phyloP scores from a whole-genome alignment of 2,329 filamentous ascomycete genomes.

The Xylariales sp. region DNA sequence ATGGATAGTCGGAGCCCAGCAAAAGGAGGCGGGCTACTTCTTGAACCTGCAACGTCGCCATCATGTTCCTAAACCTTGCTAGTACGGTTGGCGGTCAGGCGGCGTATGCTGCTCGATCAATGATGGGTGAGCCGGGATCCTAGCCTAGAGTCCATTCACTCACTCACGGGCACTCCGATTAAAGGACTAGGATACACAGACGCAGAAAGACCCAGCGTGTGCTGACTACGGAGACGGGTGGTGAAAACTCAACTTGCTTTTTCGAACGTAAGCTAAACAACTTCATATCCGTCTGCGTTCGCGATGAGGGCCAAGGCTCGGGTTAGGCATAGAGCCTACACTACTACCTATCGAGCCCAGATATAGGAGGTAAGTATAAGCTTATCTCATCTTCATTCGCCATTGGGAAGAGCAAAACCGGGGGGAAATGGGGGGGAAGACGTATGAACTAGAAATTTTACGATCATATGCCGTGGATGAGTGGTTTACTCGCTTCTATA shows the following conservation, averaged over 20 bases:
- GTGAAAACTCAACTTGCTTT: not conserved
- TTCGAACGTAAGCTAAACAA: too few relatives aligned
- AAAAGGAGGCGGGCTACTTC: not conserved
- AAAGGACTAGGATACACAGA: slow-evolving; percentile 20
- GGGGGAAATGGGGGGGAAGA: slow-evolving; percentile 9
- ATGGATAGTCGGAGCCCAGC: not conserved
- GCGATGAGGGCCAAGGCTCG: slow-evolving; percentile 14
- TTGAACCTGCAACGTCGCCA: not conserved
- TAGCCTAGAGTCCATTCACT: slow-evolving; percentile 1
- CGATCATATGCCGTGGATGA: not conserved
- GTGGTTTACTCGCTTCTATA: not conserved
- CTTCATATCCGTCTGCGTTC: too few relatives aligned
- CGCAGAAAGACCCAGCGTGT: slow-evolving; percentile 13
- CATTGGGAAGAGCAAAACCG: not conserved
- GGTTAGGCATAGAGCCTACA: slow-evolving; percentile 1
- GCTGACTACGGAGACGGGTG: slow-evolving; percentile 29
- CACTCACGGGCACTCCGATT: slow-evolving; percentile 28
- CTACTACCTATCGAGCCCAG: not conserved
- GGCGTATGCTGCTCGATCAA: not conserved
- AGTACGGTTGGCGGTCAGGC: slow-evolving; percentile 5
- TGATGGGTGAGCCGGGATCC: not conserved
- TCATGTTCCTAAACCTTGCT: not conserved
- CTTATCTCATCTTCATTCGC: slow-evolving; percentile 37
- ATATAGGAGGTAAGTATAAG: slow-evolving; percentile 28
- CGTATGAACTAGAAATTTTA: not conserved